Evolutionary conservation across 345 rosid genomes (phyloP).

Genomic region (Excoecaria agallocha): DNA sequence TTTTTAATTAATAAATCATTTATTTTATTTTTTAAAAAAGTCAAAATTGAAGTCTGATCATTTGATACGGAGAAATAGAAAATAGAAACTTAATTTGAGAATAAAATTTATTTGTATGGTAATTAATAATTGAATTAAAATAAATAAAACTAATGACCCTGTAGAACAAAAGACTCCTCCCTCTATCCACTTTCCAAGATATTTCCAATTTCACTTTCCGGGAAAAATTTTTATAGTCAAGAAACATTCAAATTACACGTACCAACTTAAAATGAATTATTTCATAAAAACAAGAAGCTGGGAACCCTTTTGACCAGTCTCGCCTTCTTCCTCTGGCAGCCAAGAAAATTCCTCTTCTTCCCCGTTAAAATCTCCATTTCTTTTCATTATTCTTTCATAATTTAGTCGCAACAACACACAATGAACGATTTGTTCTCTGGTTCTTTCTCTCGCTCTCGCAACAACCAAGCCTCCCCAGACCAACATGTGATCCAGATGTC

Average conservation of each 20-base stretch:
- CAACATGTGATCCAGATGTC: slow-evolving; percentile 44
- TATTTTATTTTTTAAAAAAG: too few species aligned
- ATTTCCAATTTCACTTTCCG: neutral
- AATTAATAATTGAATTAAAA: too few species aligned
- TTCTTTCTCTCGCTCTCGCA: slow-evolving; percentile 56
- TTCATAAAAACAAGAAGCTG: neutral
- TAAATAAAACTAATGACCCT: too few species aligned
- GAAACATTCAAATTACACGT: neutral
- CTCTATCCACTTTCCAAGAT: neutral
- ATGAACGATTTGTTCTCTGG: slow-evolving; percentile 86
- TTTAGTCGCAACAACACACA: neutral
- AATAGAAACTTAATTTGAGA: too few species aligned
- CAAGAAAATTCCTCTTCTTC: neutral
- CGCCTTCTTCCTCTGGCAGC: neutral
- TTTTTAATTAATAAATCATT: too few species aligned
- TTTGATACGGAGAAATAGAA: too few species aligned
- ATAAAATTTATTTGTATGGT: too few species aligned
- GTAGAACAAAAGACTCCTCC: too few species aligned
- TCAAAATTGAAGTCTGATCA: too few species aligned
- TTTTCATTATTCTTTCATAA: neutral
- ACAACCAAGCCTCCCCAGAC: slow-evolving; percentile 41
- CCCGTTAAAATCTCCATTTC: neutral
- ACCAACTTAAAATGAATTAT: too few species aligned
- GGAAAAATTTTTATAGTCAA: neutral
- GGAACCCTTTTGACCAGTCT: neutral